A percentile compares a stretch with the other conserved stretches of the same genome.
Conservation (phyloP, 164 flowering plant genomes). For the Aristolochia californica region DNA sequence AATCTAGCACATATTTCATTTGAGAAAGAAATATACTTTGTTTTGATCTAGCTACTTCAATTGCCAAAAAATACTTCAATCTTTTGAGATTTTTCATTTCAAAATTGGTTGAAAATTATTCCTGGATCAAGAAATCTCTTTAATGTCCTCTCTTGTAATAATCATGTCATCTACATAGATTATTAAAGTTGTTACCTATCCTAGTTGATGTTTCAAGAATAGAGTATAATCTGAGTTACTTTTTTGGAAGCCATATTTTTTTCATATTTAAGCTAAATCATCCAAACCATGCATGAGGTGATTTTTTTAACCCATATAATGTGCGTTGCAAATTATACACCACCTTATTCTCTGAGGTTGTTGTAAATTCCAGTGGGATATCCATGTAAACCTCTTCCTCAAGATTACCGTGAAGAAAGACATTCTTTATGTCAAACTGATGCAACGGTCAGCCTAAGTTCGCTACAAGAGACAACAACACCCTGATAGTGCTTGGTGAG, state of each 20-base stretch:
- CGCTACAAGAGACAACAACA: not conserved
- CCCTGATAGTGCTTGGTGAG: not conserved
- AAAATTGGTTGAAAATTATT: no score
- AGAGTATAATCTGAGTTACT: constrained; percentile 3
- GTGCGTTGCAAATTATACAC: constrained; percentile 4
- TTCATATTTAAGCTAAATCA: no score
- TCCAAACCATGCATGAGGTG: no score
- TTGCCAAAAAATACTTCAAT: not conserved
- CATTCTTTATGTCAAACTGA: no score
- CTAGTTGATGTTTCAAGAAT: constrained; percentile 2
- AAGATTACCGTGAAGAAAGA: no score
- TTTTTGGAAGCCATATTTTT: no score
- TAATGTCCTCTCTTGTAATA: not conserved
- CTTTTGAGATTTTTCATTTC: not conserved
- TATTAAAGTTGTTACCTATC: not conserved
- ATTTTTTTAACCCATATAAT: no score
- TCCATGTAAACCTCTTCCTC: constrained; percentile 6
- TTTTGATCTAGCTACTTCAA: constrained; percentile 3
- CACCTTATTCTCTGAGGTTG: not conserved
- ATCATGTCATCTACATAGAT: constrained; percentile 1
- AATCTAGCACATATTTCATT: not conserved
- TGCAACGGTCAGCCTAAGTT: not conserved
- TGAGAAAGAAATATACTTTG: not conserved
- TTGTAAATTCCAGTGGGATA: not conserved
- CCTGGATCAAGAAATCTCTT: not conserved